Percentiles rank a stretch among this genome's conserved stretches.
Conservation (phyloP, 495 filamentous ascomycete species). For the Penicillium desertorum region DNA sequence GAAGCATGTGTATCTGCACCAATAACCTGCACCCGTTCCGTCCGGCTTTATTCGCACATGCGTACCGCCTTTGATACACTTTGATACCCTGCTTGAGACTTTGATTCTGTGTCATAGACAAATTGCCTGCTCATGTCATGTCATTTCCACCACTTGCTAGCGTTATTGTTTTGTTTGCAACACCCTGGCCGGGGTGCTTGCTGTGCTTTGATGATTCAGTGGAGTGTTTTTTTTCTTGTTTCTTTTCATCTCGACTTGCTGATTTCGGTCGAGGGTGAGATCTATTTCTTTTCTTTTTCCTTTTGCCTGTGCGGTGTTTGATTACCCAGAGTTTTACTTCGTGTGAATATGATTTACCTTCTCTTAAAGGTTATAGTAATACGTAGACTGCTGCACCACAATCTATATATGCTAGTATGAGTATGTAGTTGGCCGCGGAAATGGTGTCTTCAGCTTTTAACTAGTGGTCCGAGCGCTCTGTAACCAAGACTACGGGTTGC, state of each 20-base stretch:
- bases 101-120: conserved; percentile 26
- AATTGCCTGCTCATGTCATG: conserved; percentile 22
- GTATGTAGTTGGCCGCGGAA: no score
- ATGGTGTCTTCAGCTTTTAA: no score
- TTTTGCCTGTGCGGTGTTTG: conserved; percentile 6
- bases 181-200: background rate
- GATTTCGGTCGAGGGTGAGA: background rate
- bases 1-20: conserved; percentile 11
- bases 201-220: conserved; percentile 11
- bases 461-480: no score
- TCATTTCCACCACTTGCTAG: conserved; percentile 6
- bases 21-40: conserved; percentile 3
- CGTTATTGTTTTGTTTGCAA: conserved; percentile 6
- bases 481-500: no score
- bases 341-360: conserved; percentile 22
- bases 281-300: background rate
- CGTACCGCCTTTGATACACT: conserved; percentile 10
- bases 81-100: conserved; percentile 13
- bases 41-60: conserved; percentile 8
- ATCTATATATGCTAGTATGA: no score
- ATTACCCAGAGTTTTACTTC: conserved; percentile 18
- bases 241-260: background rate
- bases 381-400: background rate
- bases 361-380: background rate
- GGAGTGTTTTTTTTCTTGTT: background rate